Percentiles rank a stretch among this genome's conserved stretches.
These are phyloP conservation scores for Aspergillus japonicus DNA, from an alignment of 2,329 filamentous ascomycete species.

Conservation along the genomic window DNA sequence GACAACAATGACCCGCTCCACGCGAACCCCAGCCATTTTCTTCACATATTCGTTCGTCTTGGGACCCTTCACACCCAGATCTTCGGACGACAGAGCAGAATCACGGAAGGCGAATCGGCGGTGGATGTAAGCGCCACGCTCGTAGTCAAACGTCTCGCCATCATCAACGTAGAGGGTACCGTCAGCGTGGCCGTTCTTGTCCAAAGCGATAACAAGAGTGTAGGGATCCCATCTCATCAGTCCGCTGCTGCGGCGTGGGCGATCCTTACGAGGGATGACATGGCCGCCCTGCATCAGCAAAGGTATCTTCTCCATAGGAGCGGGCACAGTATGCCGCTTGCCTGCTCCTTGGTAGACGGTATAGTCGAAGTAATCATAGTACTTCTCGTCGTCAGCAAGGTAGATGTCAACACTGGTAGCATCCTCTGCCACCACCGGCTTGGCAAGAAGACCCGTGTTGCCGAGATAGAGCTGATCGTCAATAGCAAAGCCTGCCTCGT, in stretches of 20 bases:
- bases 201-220: conserved; percentile 77
- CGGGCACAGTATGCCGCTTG: conserved; percentile 66
- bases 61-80: conserved; percentile 61
- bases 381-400: conserved; percentile 82
- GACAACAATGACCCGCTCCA: conserved; percentile 83
- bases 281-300: conserved; percentile 91
- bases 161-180: conserved; percentile 91
- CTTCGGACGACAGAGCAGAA: conserved; percentile 65
- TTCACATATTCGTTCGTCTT: conserved; percentile 74
- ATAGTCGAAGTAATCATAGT: conserved; percentile 96
- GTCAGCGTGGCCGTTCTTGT: conserved; percentile 67
- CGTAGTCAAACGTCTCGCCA: conserved; percentile 85
- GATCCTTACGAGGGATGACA: conserved; percentile 85
- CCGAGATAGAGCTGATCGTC: conserved; percentile 95
- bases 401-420: conserved; percentile 74
- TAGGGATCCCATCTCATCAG: conserved; percentile 95
- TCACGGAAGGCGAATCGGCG: conserved; percentile 68
- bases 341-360: conserved; percentile 70
- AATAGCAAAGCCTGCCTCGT: conserved; percentile 81
- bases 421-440: conserved; percentile 80
- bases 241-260: conserved; percentile 77
- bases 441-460: conserved; percentile 83
- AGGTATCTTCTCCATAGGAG: conserved; percentile 82
- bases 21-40: conserved; percentile 70
- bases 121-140: conserved; percentile 84